Base-by-base conservation (phyloP, 2,329 filamentous ascomycete genomes). In the Eutypella sp. region DNA sequence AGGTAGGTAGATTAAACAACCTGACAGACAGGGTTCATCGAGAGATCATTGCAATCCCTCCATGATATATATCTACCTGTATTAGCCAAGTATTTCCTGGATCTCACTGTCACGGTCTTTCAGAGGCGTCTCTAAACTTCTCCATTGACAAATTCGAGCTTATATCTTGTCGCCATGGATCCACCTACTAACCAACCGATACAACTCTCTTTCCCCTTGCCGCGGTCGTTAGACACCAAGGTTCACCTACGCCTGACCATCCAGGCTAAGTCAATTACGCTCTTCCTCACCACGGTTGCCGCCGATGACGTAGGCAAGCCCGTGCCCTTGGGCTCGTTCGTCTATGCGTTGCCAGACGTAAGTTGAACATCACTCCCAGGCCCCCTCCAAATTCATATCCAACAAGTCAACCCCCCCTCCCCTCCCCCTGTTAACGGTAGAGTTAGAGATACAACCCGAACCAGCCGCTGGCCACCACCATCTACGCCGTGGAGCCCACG, bases 311-410 rank as follows among this genome's bases (percentile, higher is more conserved):
- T 67, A n/a, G 69, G 69, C 11, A 61, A 67, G 8, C 63, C 73
- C 7, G 70, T 78, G 34, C 71, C 78, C 41, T 76, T 97, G 67
- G 92, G 93, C 3, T 96, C 89, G 41, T 92, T 97, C 61, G 88
- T 97, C 39, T 97, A 96, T 63, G 88, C 91, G 3, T 80, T 99
- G 64, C 92, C 93, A 15, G 87, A 96, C 69, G 93, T 96, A 71
- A 57, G 71, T 64, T 13, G n/a, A n/a, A n/a, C n/a, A n/a, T n/a
- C n/a, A n/a, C n/a, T n/a, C n/a, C n/a, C n/a, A n/a, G n/a, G n/a
- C n/a, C n/a, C n/a, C n/a, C n/a, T n/a, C n/a, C n/a, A n/a, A n/a
- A n/a, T n/a, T n/a, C n/a, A n/a, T n/a, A n/a, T 22, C 22, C 45
- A 18, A 18, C 36, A 36, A n/a, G n/a, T 39, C 15, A 16, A n/a